A percentile compares a stretch with the other conserved stretches of the same genome.
Evolutionary conservation across 352 stramenopile genomes (phyloP).

Genomic region (Phytophthora palmivora): DNA sequence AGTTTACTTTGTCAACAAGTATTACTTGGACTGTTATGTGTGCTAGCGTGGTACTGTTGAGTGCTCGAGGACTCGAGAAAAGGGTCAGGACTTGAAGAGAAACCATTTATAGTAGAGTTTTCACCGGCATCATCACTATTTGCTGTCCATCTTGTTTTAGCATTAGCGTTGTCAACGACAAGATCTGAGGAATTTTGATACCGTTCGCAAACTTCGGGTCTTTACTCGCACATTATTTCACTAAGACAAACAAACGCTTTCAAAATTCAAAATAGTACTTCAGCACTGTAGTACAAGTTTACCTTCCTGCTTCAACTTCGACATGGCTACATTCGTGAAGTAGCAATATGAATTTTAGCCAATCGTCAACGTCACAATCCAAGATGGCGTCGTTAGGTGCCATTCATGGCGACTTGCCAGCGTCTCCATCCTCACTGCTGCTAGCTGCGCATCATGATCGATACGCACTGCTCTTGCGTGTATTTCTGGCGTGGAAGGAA

Average conservation of each 20-base stretch:
- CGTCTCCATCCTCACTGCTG: slow-evolving; percentile 12
- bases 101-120: neutral
- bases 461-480: slow-evolving; percentile 29
- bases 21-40: neutral
- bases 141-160: neutral
- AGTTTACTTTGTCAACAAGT: neutral
- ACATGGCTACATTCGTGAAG: slow-evolving; percentile 17
- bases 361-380: slow-evolving; percentile 7
- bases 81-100: neutral
- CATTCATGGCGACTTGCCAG: neutral
- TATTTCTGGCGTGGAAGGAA: slow-evolving; percentile 42
- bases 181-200: neutral
- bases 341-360: slow-evolving; percentile 14
- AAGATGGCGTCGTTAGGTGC: neutral
- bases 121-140: no score
- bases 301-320: neutral
- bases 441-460: slow-evolving; percentile 38
- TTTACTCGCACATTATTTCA: neutral
- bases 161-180: neutral
- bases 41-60: neutral
- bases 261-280: no score
- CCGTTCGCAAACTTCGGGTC: neutral
- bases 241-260: no score
- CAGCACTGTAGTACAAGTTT: no score
- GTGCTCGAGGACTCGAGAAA: neutral